phyloP scores from a whole-genome alignment of 1,284 basidiomycete genomes.

The Anthracocystis setariae region DNA sequence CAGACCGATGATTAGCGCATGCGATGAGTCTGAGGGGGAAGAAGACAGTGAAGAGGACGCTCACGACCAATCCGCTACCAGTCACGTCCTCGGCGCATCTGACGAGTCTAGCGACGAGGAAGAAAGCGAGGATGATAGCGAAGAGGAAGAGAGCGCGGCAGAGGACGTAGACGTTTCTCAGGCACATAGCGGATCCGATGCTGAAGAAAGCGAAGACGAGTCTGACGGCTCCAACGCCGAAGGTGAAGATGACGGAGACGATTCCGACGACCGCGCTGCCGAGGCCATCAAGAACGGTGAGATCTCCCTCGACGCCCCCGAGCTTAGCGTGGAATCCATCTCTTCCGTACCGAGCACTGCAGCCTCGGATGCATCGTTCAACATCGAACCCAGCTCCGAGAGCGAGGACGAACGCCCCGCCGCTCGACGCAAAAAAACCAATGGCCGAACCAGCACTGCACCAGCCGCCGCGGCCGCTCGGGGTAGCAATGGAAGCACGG shows the following conservation, averaged over 20 bases:
- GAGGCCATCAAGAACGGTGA: constrained; percentile 3
- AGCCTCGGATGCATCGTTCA: constrained; percentile 37
- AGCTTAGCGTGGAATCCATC: constrained; percentile 27
- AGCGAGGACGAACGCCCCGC: constrained; percentile 30
- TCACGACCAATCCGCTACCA: background rate
- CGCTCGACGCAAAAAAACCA: constrained; percentile 18
- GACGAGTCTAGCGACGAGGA: constrained; percentile 10
- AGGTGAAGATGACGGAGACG: background rate
- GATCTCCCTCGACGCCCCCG: constrained; percentile 17
- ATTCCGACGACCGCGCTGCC: background rate
- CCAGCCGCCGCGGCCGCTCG: constrained; percentile 5
- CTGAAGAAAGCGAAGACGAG: constrained; percentile 9
- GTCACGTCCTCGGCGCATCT: constrained; percentile 5
- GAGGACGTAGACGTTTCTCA: constrained; percentile 3
- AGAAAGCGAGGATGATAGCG: constrained; percentile 12
- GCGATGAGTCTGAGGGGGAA: constrained; percentile 10
- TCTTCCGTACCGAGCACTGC: constrained; percentile 11
- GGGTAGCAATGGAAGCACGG: constrained; percentile 28
- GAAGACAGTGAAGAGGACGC: constrained; percentile 10
- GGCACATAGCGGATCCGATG: background rate
- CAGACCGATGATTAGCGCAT: constrained; percentile 8
- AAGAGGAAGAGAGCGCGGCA: constrained; percentile 19
- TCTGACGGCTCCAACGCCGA: constrained; percentile 4
- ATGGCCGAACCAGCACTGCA: constrained; percentile 20
- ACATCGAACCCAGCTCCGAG: constrained; percentile 7